A percentile compares a stretch with the other conserved stretches of the same genome.
phyloP scores from a whole-genome alignment of 2,329 filamentous ascomycete genomes.

The Colletotrichum eleusines region DNA sequence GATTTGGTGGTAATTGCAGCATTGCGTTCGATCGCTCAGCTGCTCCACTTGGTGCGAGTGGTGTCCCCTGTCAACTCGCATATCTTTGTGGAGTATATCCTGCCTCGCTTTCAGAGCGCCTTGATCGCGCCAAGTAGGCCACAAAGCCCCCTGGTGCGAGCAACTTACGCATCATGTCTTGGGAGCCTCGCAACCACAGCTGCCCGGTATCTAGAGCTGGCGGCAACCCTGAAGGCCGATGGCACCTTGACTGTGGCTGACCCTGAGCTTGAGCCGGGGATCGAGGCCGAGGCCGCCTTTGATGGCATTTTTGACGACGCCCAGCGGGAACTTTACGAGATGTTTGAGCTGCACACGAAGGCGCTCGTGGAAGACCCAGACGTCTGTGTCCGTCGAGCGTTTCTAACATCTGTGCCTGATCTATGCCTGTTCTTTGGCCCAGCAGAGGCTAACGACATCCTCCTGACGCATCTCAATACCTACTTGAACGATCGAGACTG shows the following conservation, averaged over 20 bases:
- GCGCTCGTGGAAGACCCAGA: slow-evolving; percentile 89
- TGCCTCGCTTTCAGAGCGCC: slow-evolving; percentile 71
- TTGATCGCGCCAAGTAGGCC: slow-evolving; percentile 61
- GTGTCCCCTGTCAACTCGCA: slow-evolving; percentile 83
- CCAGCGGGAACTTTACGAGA: slow-evolving; percentile 82
- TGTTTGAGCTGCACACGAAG: slow-evolving; percentile 91
- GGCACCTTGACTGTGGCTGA: slow-evolving; percentile 83
- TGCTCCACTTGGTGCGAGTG: slow-evolving; percentile 88
- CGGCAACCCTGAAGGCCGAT: slow-evolving; percentile 87
- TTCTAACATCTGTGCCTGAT: slow-evolving; percentile 90
- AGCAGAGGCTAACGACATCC: slow-evolving; percentile 93
- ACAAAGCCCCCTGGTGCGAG: slow-evolving; percentile 79
- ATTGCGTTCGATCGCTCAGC: slow-evolving; percentile 86
- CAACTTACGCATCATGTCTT: slow-evolving; percentile 92
- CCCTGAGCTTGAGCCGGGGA: slow-evolving; percentile 81
- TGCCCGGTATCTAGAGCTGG: slow-evolving; percentile 87
- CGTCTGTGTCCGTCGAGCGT: slow-evolving; percentile 87
- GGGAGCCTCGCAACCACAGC: slow-evolving; percentile 90
- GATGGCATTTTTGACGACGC: slow-evolving; percentile 90
- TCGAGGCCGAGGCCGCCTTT: slow-evolving; percentile 75
- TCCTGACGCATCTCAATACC: slow-evolving; percentile 94
- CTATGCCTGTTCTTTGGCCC: slow-evolving; percentile 96
- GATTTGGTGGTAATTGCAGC: slow-evolving; percentile 89
- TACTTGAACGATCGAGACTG: slow-evolving; percentile 97
- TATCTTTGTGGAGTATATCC: slow-evolving; percentile 75